Conservation (phyloP, 2,329 filamentous ascomycete genomes). For the Fusarium robinianum region DNA sequence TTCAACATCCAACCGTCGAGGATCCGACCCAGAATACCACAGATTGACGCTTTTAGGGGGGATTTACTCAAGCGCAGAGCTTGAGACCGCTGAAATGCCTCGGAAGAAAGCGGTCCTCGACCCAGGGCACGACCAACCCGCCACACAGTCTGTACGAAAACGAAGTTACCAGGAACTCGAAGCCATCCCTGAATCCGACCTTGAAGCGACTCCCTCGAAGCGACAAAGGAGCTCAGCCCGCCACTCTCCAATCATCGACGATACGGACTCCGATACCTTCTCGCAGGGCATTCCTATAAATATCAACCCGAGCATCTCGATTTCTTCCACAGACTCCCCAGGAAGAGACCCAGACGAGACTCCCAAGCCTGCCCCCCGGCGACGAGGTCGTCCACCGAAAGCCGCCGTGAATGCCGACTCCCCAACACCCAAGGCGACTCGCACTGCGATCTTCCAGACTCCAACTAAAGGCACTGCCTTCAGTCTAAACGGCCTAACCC, state of each 20-base stretch:
- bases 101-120: conserved; percentile 26
- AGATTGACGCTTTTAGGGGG: background rate
- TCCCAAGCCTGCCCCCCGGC: conserved; percentile 42
- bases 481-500: conserved; percentile 54
- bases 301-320: conserved; percentile 6
- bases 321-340: conserved; percentile 16
- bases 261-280: conserved; percentile 16
- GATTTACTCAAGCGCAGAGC: background rate
- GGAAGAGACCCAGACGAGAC: conserved; percentile 31
- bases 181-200: conserved; percentile 33
- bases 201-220: conserved; percentile 41
- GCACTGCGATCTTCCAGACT: conserved; percentile 43
- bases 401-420: conserved; percentile 38
- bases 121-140: conserved; percentile 13
- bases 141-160: conserved; percentile 30
- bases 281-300: conserved; percentile 29
- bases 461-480: conserved; percentile 42
- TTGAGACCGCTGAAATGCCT: conserved; percentile 21
- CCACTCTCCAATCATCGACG: conserved; percentile 12
- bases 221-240: conserved; percentile 35
- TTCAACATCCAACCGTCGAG: conserved; percentile 9
- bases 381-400: conserved; percentile 45
- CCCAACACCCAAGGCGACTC: conserved; percentile 45
- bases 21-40: conserved; percentile 7
- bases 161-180: conserved; percentile 36